phyloP scores from a whole-genome alignment of 2,329 filamentous ascomycete species.

The Ceratocystis diversiconidia region DNA sequence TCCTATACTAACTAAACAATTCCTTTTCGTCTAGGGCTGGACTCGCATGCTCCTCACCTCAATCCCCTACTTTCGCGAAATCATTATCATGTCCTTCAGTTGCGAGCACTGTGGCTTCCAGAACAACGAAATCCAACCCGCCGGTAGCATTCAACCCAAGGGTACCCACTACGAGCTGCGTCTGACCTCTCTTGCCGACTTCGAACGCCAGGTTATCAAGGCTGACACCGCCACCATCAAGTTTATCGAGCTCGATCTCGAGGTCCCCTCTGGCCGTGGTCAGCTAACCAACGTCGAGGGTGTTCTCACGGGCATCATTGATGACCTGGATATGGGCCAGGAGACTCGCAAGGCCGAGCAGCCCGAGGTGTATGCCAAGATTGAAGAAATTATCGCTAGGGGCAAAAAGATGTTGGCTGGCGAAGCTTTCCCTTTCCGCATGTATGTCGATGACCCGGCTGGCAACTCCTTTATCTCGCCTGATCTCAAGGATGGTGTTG shows the following conservation, averaged over 20 bases:
- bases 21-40: slow-evolving; percentile 43
- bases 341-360: slow-evolving; percentile 62
- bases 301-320: slow-evolving; percentile 60
- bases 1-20: slow-evolving; percentile 17
- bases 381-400: slow-evolving; percentile 61
- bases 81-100: slow-evolving; percentile 92
- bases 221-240: slow-evolving; percentile 75
- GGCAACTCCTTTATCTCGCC: slow-evolving; percentile 97
- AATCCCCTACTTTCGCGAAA: slow-evolving; percentile 94
- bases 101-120: slow-evolving; percentile 80
- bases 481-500: slow-evolving; percentile 60
- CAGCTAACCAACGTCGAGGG: slow-evolving; percentile 92
- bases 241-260: slow-evolving; percentile 81
- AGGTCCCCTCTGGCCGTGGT: slow-evolving; percentile 80
- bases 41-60: slow-evolving; percentile 79
- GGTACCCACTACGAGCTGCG: slow-evolving; percentile 74
- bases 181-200: slow-evolving; percentile 56
- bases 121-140: slow-evolving; percentile 89
- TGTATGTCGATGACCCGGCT: slow-evolving; percentile 78
- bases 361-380: slow-evolving; percentile 65
- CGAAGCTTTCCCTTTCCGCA: slow-evolving; percentile 69
- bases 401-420: slow-evolving; percentile 66
- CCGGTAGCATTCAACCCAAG: slow-evolving; percentile 79
- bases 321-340: slow-evolving; percentile 71
- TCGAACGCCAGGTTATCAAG: slow-evolving; percentile 81